Evolutionary conservation across 2,329 filamentous ascomycete genomes (phyloP), one percentile per base, ranked within the genome.

Genomic region (Phialophora verrucosa): DNA sequence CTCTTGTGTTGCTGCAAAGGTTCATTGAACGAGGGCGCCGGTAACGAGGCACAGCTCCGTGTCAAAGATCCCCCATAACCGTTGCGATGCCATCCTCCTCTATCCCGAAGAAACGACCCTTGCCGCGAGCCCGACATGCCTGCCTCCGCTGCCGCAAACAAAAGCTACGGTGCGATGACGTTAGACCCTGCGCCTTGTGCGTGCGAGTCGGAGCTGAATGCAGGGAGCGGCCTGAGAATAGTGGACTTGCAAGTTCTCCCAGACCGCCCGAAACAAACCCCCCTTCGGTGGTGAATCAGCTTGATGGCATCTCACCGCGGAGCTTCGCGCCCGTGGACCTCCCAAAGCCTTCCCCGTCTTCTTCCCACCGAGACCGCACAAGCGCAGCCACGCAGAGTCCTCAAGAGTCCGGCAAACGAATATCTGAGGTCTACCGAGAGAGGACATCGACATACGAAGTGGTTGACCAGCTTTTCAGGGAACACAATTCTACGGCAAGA

Each of bases 401-500:
- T n/a, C 53, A 47, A 65, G 62, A 62, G 20, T 38, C 44, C 20
- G 50, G 23, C 27, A 62, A n/a, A 47, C 31, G 51, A 31, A 54
- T 59, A 3, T 64, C 66, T 32, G 63, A 59, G 12, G 20, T 69
- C 5, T 69, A 69, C 50, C 47, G 32, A 29, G 60, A 67, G 49
- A 65, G 67, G 32, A 64, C 57, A 20, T 69, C 67, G 5, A 69
- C 67, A 5, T 69, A 69, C 50, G 67, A 62, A 29, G 67, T 66
- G 10, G 53, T 67, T 31, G 67, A 69, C 44, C 64, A 69, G 63
- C 63, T 69, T 2, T 69, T 69, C 55, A 66, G 55, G 53, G 64
- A 69, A 31, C 64, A 62, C 55, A 60, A 67, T 32, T 62, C 64
- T 10, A 44, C 58, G 10, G 58, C 57, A 7, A 59, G 58, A 11